A percentile compares a stretch with the other conserved stretches of the same genome.
Conservation (phyloP, 768 basidiomycete genomes). For the Goffeauzyma gilvescens region DNA sequence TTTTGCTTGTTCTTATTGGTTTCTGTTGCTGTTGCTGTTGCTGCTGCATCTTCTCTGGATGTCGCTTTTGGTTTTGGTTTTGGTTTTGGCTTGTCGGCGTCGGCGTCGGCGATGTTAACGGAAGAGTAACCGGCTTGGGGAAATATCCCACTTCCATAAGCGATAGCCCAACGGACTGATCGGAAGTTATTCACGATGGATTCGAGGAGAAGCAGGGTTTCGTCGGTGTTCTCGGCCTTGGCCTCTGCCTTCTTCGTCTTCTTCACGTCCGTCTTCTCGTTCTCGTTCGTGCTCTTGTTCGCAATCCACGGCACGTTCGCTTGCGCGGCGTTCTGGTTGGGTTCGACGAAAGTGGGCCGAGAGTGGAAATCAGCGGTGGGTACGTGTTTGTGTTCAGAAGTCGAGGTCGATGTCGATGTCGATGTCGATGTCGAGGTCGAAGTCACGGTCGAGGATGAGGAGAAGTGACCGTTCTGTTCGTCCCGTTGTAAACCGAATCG, state of each 20-base stretch:
- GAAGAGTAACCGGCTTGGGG: conserved; percentile 60
- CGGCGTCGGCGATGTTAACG: background rate
- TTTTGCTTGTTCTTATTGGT: conserved; percentile 17
- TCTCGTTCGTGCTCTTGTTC: too few species aligned
- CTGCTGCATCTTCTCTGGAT: too few species aligned
- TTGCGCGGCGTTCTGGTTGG: too few species aligned
- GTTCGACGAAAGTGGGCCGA: conserved; percentile 1
- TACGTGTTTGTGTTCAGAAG: background rate
- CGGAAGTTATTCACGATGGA: conserved; percentile 5
- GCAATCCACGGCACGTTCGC: too few species aligned
- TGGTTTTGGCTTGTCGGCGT: conserved; percentile 16
- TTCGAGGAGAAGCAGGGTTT: conserved; percentile 2
- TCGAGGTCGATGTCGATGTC: background rate
- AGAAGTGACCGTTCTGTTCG: too few species aligned
- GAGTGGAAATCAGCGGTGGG: background rate
- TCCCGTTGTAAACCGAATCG: too few species aligned
- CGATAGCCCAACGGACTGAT: conserved; percentile 55
- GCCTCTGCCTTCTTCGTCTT: conserved; percentile 7
- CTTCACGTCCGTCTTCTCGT: too few species aligned
- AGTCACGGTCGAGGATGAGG: too few species aligned
- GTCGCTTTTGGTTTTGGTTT: too few species aligned
- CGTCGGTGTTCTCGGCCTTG: conserved; percentile 2
- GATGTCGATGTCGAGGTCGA: too few species aligned
- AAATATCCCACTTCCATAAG: conserved; percentile 91
- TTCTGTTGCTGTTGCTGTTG: background rate